These are phyloP conservation scores for Dichotomopilus funicola DNA, from an alignment of 2,329 filamentous ascomycete species.

Conservation along the genomic window DNA sequence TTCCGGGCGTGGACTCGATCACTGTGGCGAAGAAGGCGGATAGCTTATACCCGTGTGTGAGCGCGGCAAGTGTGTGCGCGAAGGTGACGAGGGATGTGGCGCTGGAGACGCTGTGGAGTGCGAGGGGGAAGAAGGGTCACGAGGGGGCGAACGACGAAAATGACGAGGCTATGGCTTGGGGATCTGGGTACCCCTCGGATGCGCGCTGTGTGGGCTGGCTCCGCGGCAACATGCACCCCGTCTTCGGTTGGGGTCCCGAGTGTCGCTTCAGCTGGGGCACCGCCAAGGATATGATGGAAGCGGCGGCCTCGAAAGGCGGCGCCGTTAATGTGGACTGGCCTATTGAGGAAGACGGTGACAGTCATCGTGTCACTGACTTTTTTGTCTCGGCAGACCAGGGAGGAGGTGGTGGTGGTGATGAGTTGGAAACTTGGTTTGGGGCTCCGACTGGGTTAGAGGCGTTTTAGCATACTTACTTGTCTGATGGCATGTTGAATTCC, in stretches of 20 bases:
- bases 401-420: conserved; percentile 45
- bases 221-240: conserved; percentile 76
- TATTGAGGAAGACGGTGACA: conserved; percentile 61
- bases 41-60: conserved; percentile 84
- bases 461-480: conserved; percentile 42
- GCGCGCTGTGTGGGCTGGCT: conserved; percentile 74
- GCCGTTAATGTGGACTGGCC: conserved; percentile 81
- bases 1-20: conserved; percentile 63
- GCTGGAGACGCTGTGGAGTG: conserved; percentile 66
- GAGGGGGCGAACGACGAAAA: conserved; percentile 28
- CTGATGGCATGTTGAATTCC: neutral
- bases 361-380: conserved; percentile 69
- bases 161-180: conserved; percentile 56
- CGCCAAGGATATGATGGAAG: conserved; percentile 84
- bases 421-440: conserved; percentile 79
- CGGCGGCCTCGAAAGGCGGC: conserved; percentile 55
- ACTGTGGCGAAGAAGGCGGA: conserved; percentile 89
- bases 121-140: conserved; percentile 22
- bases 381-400: conserved; percentile 42
- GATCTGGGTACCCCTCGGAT: conserved; percentile 90
- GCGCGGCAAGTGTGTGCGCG: conserved; percentile 86
- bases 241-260: conserved; percentile 93
- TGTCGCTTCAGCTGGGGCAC: conserved; percentile 96
- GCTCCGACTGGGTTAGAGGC: conserved; percentile 61
- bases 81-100: conserved; percentile 93